Conservation (phyloP, 805 yeast genomes). For the Metschnikowia borealis region DNA sequence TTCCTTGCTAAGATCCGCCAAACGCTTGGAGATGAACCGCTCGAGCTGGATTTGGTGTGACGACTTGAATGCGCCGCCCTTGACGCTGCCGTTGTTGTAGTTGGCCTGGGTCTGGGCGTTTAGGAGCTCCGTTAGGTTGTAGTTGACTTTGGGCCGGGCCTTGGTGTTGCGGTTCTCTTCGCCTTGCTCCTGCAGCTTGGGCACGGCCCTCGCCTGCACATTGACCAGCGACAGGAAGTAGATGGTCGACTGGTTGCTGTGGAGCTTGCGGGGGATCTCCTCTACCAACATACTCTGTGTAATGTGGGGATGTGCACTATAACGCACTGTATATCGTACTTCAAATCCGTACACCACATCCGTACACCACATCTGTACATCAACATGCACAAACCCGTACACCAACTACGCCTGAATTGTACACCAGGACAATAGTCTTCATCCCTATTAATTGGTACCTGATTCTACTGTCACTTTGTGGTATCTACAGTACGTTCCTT, state of each 20-base stretch:
- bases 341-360: background rate
- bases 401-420: background rate
- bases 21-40: constrained; percentile 32
- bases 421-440: background rate
- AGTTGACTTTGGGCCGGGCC: constrained; percentile 41
- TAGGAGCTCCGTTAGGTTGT: constrained; percentile 40
- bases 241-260: constrained; percentile 32
- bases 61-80: constrained; percentile 37
- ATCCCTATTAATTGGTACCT: too few species aligned
- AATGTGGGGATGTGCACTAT: background rate
- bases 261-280: constrained; percentile 35
- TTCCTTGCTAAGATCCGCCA: constrained; percentile 35
- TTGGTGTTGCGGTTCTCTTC: constrained; percentile 25
- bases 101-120: constrained; percentile 38
- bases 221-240: constrained; percentile 41
- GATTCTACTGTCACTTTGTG: too few species aligned
- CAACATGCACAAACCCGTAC: background rate
- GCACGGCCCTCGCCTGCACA: constrained; percentile 35
- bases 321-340: too few species aligned
- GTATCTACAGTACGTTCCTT: too few species aligned
- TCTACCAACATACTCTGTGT: constrained; percentile 36
- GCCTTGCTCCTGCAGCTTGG: constrained; percentile 14
- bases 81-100: constrained; percentile 20
- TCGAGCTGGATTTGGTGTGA: constrained; percentile 42
- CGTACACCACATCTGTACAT: background rate